A percentile compares a stretch with the other conserved stretches of the same genome.
Evolutionary conservation across 2,329 filamentous ascomycete species (phyloP).

Genomic region (Mycogone perniciosa): DNA sequence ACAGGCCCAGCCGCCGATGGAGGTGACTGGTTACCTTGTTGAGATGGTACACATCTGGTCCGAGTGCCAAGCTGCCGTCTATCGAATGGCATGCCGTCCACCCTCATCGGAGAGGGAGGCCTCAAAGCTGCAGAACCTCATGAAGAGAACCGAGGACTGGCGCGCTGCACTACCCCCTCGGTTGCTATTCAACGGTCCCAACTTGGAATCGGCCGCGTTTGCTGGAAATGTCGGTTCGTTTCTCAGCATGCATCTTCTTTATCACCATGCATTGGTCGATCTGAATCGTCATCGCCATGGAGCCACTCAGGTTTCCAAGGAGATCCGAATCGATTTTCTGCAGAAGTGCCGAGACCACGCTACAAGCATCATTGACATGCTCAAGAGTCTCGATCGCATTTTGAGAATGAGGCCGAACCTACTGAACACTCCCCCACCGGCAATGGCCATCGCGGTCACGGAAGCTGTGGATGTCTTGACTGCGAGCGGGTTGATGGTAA

Average conservation of each 20-base stretch:
- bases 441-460: slow-evolving; percentile 55
- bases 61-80: slow-evolving; percentile 54
- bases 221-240: slow-evolving; percentile 51
- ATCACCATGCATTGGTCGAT: slow-evolving; percentile 57
- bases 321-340: slow-evolving; percentile 39
- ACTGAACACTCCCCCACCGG: slow-evolving; percentile 48
- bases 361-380: slow-evolving; percentile 43
- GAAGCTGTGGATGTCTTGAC: slow-evolving; percentile 62
- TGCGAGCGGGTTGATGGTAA: slow-evolving; percentile 48
- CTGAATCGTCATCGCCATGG: slow-evolving; percentile 55
- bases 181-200: slow-evolving; percentile 48
- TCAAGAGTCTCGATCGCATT: slow-evolving; percentile 34
- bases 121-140: slow-evolving; percentile 38
- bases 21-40: slow-evolving; percentile 54
- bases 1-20: slow-evolving; percentile 27
- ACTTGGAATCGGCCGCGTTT: slow-evolving; percentile 49
- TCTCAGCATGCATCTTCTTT: slow-evolving; percentile 60
- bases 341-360: slow-evolving; percentile 46
- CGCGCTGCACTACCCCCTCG: slow-evolving; percentile 46
- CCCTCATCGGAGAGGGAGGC: slow-evolving; percentile 22
- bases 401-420: slow-evolving; percentile 25
- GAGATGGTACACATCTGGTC: slow-evolving; percentile 60
- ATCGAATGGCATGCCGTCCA: slow-evolving; percentile 30
- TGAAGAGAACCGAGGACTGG: slow-evolving; percentile 53
- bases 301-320: slow-evolving; percentile 30